A percentile compares a stretch with the other conserved stretches of the same genome.
Evolutionary conservation across 2,329 filamentous ascomycete species (phyloP).

Genomic region (Aspergillus floridensis): DNA sequence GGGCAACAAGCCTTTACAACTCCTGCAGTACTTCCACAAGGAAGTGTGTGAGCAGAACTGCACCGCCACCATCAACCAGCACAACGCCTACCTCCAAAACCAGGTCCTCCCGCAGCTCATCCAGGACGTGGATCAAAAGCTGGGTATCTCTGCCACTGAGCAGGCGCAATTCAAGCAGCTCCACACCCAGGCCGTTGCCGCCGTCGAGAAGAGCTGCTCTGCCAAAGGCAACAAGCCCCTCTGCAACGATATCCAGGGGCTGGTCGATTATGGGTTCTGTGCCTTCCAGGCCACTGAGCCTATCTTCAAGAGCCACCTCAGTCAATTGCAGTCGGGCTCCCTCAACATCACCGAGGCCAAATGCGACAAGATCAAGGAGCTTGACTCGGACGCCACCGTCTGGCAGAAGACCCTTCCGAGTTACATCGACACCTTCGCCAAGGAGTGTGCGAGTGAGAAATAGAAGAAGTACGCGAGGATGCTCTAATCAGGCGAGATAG

Average conservation of each 20-base stretch:
- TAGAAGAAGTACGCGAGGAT: not conserved
- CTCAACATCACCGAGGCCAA: constrained; percentile 6
- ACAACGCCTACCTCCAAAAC: constrained; percentile 9
- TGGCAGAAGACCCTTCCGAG: constrained; percentile 10
- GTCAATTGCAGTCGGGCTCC: not conserved
- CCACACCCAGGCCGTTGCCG: constrained; percentile 3
- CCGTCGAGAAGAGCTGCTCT: constrained; percentile 9
- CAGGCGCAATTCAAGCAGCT: constrained; percentile 8
- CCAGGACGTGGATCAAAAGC: constrained; percentile 5
- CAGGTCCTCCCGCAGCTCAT: constrained; percentile 9
- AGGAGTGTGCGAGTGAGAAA: constrained; percentile 9
- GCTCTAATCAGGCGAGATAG: not conserved
- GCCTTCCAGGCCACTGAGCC: constrained; percentile 9
- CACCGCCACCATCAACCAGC: constrained; percentile 14
- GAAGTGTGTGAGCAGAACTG: constrained; percentile 13
- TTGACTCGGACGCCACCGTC: constrained; percentile 1
- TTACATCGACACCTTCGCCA: constrained; percentile 8
- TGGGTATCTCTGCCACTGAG: constrained; percentile 4
- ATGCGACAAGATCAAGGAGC: constrained; percentile 8
- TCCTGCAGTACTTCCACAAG: constrained; percentile 12
- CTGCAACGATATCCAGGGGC: constrained; percentile 6
- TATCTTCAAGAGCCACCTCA: constrained; percentile 1
- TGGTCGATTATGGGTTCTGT: constrained; percentile 1
- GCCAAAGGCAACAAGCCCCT: constrained; percentile 10
- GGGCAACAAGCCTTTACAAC: constrained; percentile 11